Conservation (phyloP, 495 filamentous ascomycete species). For the Opeltia flavorubescens region DNA sequence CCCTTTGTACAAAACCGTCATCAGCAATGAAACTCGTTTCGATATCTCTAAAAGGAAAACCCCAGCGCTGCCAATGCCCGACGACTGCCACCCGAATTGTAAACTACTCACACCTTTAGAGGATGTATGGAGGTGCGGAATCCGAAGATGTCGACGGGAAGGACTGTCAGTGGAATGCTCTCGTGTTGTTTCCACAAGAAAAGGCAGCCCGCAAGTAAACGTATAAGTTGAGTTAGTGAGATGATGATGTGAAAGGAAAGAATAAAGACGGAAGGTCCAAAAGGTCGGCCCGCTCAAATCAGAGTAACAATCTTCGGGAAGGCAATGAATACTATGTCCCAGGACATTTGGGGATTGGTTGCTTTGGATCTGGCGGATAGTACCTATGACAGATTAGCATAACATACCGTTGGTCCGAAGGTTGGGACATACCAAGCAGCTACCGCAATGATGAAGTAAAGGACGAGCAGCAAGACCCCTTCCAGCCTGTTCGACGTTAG, state of each 20-base stretch:
- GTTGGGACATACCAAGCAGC: constrained; percentile 32
- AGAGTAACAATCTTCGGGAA: no score
- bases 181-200: not conserved
- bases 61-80: not conserved
- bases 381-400: not conserved
- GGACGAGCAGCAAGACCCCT: constrained; percentile 55
- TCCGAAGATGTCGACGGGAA: not conserved
- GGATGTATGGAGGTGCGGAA: not conserved
- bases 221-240: no score
- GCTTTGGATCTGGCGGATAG: not conserved
- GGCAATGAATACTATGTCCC: no score
- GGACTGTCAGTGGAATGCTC: not conserved
- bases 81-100: not conserved
- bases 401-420: not conserved
- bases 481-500: constrained; percentile 44
- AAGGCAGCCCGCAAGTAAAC: no score
- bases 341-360: not conserved
- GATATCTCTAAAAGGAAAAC: not conserved
- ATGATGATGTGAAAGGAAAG: no score
- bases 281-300: no score
- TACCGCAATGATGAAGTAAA: constrained; percentile 61
- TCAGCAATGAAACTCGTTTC: not conserved
- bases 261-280: no score
- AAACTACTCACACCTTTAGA: not conserved
- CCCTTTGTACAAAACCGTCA: not conserved